phyloP scores from a whole-genome alignment of 176 grass and related monocot species.

The Triticum turgidum region DNA sequence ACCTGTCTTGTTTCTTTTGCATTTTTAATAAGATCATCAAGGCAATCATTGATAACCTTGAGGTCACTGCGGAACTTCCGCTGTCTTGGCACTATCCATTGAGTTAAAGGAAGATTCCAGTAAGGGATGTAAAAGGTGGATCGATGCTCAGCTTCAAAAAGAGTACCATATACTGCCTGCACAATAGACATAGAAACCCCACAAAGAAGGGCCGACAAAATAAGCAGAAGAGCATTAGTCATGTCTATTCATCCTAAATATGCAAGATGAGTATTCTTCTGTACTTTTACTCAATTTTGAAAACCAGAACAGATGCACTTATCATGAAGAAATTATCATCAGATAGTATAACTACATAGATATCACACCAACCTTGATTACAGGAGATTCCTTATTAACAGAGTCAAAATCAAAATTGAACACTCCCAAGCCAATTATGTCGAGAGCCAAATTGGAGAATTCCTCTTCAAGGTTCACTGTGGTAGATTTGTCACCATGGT shows the following conservation, averaged over 20 bases:
- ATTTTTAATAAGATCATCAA: slow-evolving; percentile 92
- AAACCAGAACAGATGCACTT: background rate
- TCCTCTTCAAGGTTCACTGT: slow-evolving; percentile 91
- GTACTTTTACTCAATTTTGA: slow-evolving; percentile 3
- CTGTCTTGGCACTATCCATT: slow-evolving; percentile 90
- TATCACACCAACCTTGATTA: slow-evolving; percentile 77
- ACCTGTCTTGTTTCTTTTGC: slow-evolving; percentile 96
- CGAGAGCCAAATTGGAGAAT: slow-evolving; percentile 96
- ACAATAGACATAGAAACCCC: background rate
- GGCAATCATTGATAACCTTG: slow-evolving; percentile 90
- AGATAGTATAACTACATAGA: slow-evolving; percentile 19
- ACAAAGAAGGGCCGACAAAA: slow-evolving; percentile 16
- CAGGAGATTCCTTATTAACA: slow-evolving; percentile 94
- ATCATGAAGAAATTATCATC: background rate
- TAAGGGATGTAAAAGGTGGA: slow-evolving; percentile 98
- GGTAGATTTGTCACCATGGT: slow-evolving; percentile 34
- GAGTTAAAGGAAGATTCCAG: slow-evolving; percentile 90
- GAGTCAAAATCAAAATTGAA: slow-evolving; percentile 99
- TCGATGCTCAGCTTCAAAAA: slow-evolving; percentile 96
- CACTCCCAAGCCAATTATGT: slow-evolving; percentile 94
- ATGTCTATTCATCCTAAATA: background rate
- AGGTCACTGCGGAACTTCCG: slow-evolving; percentile 81
- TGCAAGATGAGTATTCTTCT: background rate
- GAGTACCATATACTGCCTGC: slow-evolving; percentile 96
- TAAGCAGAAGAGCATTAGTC: background rate